Evolutionary conservation across 495 filamentous ascomycete genomes (phyloP).

Genomic region (Chaetomium fimeti): DNA sequence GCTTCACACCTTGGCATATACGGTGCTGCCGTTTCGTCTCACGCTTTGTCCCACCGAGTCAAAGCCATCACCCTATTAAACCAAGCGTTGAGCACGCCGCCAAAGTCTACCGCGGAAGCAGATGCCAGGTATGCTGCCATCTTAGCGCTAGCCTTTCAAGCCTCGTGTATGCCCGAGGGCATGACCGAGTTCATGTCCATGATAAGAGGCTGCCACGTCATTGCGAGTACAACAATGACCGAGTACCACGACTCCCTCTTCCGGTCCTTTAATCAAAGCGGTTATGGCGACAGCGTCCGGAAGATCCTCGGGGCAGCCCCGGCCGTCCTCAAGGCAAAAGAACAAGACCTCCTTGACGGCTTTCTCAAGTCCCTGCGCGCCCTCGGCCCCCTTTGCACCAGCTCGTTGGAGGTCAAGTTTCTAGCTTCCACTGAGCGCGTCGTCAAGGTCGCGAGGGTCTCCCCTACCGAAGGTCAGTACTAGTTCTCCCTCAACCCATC

Average conservation of each 20-base stretch:
- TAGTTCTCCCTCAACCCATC: not conserved
- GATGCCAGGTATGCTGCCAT: constrained; percentile 52
- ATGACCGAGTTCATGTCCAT: constrained; percentile 56
- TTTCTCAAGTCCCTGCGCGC: constrained; percentile 32
- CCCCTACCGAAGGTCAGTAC: constrained; percentile 31
- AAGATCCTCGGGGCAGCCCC: constrained; percentile 12
- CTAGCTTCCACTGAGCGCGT: constrained; percentile 32
- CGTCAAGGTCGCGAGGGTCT: constrained; percentile 20
- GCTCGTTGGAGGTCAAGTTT: constrained; percentile 28
- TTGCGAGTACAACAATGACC: constrained; percentile 41
- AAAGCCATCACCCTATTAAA: constrained; percentile 50
- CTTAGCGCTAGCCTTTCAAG: constrained; percentile 54
- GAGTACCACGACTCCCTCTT: constrained; percentile 44
- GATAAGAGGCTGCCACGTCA: constrained; percentile 50
- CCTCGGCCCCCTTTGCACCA: constrained; percentile 32
- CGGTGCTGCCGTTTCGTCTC: constrained; percentile 26
- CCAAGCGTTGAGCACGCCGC: constrained; percentile 36
- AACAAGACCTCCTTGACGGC: constrained; percentile 31
- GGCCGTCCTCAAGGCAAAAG: constrained; percentile 16
- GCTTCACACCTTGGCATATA: constrained; percentile 47
- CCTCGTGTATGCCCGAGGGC: constrained; percentile 53
- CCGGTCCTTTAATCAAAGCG: constrained; percentile 32
- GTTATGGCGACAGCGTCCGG: constrained; percentile 28
- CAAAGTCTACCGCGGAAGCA: constrained; percentile 37
- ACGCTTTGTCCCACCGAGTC: constrained; percentile 49